Percentiles rank a stretch among this genome's conserved stretches.
These are phyloP conservation scores for Calonectria naviculata DNA, from an alignment of 2,329 filamentous ascomycete genomes.

Conservation along the genomic window DNA sequence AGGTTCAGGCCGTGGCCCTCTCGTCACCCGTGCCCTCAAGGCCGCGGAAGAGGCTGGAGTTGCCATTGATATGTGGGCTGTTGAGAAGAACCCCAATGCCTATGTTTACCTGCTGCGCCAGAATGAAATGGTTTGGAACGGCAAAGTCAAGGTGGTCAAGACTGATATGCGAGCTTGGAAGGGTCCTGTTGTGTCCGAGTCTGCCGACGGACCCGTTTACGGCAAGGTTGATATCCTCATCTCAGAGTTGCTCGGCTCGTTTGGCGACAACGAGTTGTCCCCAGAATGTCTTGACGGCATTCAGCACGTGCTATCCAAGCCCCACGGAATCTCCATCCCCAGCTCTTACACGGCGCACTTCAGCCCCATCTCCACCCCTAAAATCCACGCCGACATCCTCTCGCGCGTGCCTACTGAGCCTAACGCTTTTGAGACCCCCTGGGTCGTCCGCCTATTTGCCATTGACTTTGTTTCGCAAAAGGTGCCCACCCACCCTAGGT, in stretches of 20 bases:
- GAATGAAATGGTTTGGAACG: conserved; percentile 84
- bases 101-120: conserved; percentile 92
- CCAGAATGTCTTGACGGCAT: conserved; percentile 97
- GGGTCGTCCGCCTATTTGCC: conserved; percentile 92
- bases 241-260: conserved; percentile 93
- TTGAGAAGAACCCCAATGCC: conserved; percentile 98
- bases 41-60: conserved; percentile 83
- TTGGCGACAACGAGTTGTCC: conserved; percentile 96
- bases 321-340: conserved; percentile 92
- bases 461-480: conserved; percentile 84
- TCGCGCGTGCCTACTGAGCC: conserved; percentile 70
- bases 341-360: conserved; percentile 93
- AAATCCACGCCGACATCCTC: conserved; percentile 83
- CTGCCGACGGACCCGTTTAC: conserved; percentile 58
- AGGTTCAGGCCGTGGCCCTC: conserved; percentile 90
- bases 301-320: conserved; percentile 83
- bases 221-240: conserved; percentile 90
- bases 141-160: conserved; percentile 87
- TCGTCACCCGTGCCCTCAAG: conserved; percentile 87
- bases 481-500: conserved; percentile 68
- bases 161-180: conserved; percentile 98
- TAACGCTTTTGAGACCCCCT: conserved; percentile 88
- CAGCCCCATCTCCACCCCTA: conserved; percentile 90
- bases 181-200: conserved; percentile 71
- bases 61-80: conserved; percentile 86